Percentiles rank a stretch among this genome's conserved stretches.
These are phyloP conservation scores for Thermomyces lanuginosus DNA, from an alignment of 2,329 filamentous ascomycete genomes.

Conservation along the genomic window DNA sequence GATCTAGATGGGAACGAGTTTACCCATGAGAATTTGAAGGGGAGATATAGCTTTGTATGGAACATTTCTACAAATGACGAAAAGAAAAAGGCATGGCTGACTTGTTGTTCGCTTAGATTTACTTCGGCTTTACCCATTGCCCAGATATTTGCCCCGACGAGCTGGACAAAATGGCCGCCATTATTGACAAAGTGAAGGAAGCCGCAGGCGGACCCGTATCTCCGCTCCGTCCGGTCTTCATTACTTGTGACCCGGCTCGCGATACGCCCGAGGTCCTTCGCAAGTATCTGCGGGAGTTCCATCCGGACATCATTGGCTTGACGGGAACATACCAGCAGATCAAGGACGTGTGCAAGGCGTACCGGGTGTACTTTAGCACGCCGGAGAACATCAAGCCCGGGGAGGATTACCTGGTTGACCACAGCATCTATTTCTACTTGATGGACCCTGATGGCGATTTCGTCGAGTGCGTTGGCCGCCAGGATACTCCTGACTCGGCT, in stretches of 20 bases:
- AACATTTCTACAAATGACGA: background rate
- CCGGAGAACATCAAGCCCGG: slow-evolving; percentile 75
- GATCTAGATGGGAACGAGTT: slow-evolving; percentile 70
- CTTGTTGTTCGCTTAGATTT: slow-evolving; percentile 43
- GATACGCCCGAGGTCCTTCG: slow-evolving; percentile 75
- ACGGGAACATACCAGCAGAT: slow-evolving; percentile 90
- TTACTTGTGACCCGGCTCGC: slow-evolving; percentile 86
- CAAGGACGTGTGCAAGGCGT: slow-evolving; percentile 86
- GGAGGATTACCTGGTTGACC: slow-evolving; percentile 93
- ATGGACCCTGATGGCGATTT: slow-evolving; percentile 99
- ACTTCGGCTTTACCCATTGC: slow-evolving; percentile 97
- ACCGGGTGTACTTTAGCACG: slow-evolving; percentile 93
- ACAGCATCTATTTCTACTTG: slow-evolving; percentile 98
- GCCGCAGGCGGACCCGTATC: slow-evolving; percentile 21
- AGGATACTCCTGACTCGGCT: slow-evolving; percentile 78
- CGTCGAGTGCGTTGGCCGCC: slow-evolving; percentile 86
- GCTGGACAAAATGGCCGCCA: slow-evolving; percentile 96
- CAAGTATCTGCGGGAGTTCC: slow-evolving; percentile 80
- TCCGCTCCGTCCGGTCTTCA: slow-evolving; percentile 65
- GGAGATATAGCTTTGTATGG: slow-evolving; percentile 50
- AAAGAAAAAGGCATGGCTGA: slow-evolving; percentile 3
- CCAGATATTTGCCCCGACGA: slow-evolving; percentile 98
- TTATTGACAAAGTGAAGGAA: slow-evolving; percentile 54
- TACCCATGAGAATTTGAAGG: slow-evolving; percentile 65
- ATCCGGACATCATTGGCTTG: slow-evolving; percentile 67